Evolutionary conservation across 1,284 basidiomycete genomes (phyloP).

Genomic region (Cutaneotrichosporon cavernicola): DNA sequence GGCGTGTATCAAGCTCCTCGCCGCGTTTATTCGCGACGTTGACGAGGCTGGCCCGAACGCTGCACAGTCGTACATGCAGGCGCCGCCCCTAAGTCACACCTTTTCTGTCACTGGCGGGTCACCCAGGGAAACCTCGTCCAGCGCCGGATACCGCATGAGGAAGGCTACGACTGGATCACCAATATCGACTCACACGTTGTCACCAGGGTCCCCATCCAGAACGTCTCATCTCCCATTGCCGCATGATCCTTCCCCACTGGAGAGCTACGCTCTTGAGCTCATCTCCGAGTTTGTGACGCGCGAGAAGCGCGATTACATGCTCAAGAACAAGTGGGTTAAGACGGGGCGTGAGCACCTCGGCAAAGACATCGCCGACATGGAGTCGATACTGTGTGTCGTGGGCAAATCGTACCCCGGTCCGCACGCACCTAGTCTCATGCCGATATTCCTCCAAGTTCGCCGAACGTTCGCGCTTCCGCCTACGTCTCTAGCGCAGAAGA

Average conservation of each 20-base stretch:
- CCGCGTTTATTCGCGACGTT: slow-evolving; percentile 33
- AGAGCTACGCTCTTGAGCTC: slow-evolving; percentile 47
- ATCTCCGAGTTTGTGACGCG: slow-evolving; percentile 48
- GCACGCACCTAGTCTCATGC: slow-evolving; percentile 34
- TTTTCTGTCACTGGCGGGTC: not conserved
- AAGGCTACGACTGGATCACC: not conserved
- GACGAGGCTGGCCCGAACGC: slow-evolving; percentile 30
- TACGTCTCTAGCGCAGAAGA: slow-evolving; percentile 32
- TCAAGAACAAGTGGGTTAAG: slow-evolving; percentile 51
- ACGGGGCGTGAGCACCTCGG: slow-evolving; percentile 45
- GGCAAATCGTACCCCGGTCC: slow-evolving; percentile 28
- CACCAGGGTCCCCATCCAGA: not conserved
- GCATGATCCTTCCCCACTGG: slow-evolving; percentile 32
- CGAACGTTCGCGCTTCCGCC: slow-evolving; percentile 41
- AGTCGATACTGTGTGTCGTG: slow-evolving; percentile 38
- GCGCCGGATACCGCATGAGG: not conserved
- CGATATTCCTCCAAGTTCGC: slow-evolving; percentile 42
- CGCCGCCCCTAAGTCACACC: not conserved
- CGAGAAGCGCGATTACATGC: slow-evolving; percentile 53
- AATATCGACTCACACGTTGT: not conserved
- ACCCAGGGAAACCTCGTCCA: not conserved
- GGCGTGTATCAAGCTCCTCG: slow-evolving; percentile 42
- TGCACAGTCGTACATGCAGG: slow-evolving; percentile 19
- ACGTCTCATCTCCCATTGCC: not conserved
- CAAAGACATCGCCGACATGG: slow-evolving; percentile 52